Evolutionary conservation across 192 early-diverging fungal species (phyloP), one percentile per base, ranked within the genome.

Genomic region (Diversispora eburnea): DNA sequence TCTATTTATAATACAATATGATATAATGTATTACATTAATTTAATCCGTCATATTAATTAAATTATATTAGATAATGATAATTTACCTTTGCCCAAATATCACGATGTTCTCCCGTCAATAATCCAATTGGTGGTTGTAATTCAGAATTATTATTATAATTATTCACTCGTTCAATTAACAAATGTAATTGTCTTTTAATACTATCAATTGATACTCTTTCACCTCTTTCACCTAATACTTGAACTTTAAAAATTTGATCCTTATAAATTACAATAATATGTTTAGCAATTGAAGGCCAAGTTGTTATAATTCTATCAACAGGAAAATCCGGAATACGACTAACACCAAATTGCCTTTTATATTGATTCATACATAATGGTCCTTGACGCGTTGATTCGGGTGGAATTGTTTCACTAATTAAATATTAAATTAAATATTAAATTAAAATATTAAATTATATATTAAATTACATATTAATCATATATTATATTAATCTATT

Each of bases 281-380:
- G 95, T 49, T 83, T 84, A 49, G 91, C 88, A 2, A 79, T 87
- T 13, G 91, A 76, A 8, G 95, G 95, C 77, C 86, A 91, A 58
- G 86, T 80, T 25, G 86, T 83, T 7, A 89, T 82, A 57, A 97
- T 82, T 22, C 84, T 83, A 77, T 99, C 97, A 25, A 85, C 75
- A 3, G 79, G 83, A 9, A 79, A 51, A 2, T 88, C 87, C 10
- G 95, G 88, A 46, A 95, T 83, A 17, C 97, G 85, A 56, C 87
- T 85, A 7, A 91, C 88, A 52, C 92, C 92, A 84, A 96, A 97
- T 75, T 91, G 88, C 59, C 88, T 88, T 70, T 86, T 91, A 83
- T 92, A 92, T 85, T 99, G 97, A 82, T 95, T 89, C 97, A 99
- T 99, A 82, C 93, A 95, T 39, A 97, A 80, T 4, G 94, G 93